A percentile compares a stretch with the other conserved stretches of the same genome.
Evolutionary conservation across 2,329 filamentous ascomycete genomes (phyloP).

Genomic region (Torrubiella hemipterigena): DNA sequence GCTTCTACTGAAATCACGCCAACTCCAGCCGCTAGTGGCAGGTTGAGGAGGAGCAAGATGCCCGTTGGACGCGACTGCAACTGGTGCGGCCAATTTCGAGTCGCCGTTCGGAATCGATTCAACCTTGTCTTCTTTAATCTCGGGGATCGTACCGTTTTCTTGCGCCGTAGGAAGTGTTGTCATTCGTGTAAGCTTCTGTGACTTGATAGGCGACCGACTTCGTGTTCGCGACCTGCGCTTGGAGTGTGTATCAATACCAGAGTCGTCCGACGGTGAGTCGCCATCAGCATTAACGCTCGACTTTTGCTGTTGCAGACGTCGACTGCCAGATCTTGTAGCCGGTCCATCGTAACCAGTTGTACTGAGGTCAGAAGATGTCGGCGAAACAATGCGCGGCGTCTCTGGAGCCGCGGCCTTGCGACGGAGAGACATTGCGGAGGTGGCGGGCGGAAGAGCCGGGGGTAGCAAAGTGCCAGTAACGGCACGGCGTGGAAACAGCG

Average conservation of each 20-base stretch:
- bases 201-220: constrained; percentile 55
- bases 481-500: constrained; percentile 33
- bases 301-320: constrained; percentile 41
- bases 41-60: constrained; percentile 59
- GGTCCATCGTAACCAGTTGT: constrained; percentile 50
- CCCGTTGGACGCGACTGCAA: constrained; percentile 35
- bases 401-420: constrained; percentile 49
- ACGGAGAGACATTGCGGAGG: constrained; percentile 39
- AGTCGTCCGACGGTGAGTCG: constrained; percentile 12
- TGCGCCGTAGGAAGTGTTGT: constrained; percentile 29
- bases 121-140: constrained; percentile 12
- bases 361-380: constrained; percentile 36
- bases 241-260: too few species aligned
- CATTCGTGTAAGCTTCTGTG: constrained; percentile 39
- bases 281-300: constrained; percentile 38
- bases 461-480: constrained; percentile 44
- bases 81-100: constrained; percentile 21
- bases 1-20: constrained; percentile 81
- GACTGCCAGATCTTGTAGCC: constrained; percentile 61
- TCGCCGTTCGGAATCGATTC: constrained; percentile 14
- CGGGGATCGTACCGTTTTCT: constrained; percentile 12
- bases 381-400: constrained; percentile 80
- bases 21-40: constrained; percentile 54
- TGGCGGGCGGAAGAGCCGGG: constrained; percentile 49
- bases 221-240: constrained; percentile 54